Base-by-base conservation (phyloP, 129 eudicot genomes). In the Logfia minima region DNA sequence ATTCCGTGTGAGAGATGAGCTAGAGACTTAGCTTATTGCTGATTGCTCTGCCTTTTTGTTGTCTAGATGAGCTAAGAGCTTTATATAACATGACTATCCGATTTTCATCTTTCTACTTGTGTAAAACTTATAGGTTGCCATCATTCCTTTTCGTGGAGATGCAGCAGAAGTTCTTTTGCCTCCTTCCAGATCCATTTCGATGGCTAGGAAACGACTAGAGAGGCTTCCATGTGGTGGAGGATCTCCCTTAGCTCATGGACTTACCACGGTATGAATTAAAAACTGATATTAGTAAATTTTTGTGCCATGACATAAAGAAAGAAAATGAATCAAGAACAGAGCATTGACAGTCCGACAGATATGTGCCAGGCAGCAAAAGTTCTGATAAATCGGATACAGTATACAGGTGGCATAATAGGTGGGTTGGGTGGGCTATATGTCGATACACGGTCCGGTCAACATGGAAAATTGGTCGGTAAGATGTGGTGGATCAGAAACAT, bases 191-290 rank as follows among this genome's bases (percentile, higher is more conserved):
- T 91, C 97, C 70, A 94, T 94, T 35, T 83, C 99, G 65, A 94
- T 94, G 99, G 99, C 99, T 71, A 87, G 97, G 74, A 94, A 94
- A 37, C 96, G 99, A 76, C 89, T 94, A 6, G 99, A 94, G 86
- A 91, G 92, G 86, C 99, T 94, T 80, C 99, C 99, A 66, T 94
- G 99, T 79, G 99, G 99, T 41, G 99, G 99, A 37, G 99, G 99
- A 68, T 94, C 99, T 75, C 99, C 99, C 51, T 89, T 94, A 31
- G 99, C 99, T 87, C 99, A 94, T 86, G 99, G 99, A 43, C 99
- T 94, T 73, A 85, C 97, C 24, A 94, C 97, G 87, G 99, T 94
- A 84, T 24, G 84, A 59, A 75, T 51, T 39, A 66, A 39, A 22
- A 59, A 43, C 60, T 16, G 65, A 31, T 13, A 78, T 43, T 76